Percentiles rank a stretch among this genome's conserved stretches.
phyloP scores from a whole-genome alignment of 176 grass and related monocot genomes.

The Puccinellia tenuiflora region DNA sequence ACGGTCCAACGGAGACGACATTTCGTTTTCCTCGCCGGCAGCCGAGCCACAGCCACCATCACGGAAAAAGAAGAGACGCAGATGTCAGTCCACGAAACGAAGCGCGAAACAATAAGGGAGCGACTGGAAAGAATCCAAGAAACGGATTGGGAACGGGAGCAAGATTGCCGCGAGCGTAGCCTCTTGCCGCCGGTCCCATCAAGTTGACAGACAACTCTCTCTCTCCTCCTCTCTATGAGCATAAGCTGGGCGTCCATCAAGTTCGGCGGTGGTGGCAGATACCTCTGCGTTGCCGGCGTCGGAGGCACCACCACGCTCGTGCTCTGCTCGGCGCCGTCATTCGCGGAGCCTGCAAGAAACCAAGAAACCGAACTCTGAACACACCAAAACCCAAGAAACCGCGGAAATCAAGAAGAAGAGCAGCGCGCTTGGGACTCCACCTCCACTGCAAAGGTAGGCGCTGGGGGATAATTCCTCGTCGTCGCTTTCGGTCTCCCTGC shows the following conservation, averaged over 20 bases:
- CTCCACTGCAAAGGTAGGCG: background rate
- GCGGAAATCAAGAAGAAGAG: background rate
- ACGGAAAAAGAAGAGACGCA: background rate
- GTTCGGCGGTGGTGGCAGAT: too few species aligned
- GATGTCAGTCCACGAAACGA: background rate
- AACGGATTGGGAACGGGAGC: background rate
- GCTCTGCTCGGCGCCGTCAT: background rate
- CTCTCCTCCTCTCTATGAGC: background rate
- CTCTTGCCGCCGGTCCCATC: background rate
- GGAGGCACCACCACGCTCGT: background rate
- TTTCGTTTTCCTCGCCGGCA: background rate
- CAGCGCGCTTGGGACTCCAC: background rate
- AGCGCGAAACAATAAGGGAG: background rate
- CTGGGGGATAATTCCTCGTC: background rate
- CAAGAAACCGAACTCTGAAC: background rate
- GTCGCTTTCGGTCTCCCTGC: background rate
- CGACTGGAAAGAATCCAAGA: background rate
- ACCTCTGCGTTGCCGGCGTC: background rate
- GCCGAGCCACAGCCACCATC: background rate
- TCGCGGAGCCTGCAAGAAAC: background rate
- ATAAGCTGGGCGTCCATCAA: background rate
- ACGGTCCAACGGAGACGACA: background rate
- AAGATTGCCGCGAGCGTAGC: background rate
- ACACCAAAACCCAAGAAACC: background rate
- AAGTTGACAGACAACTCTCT: background rate